Evolutionary conservation across 2,329 filamentous ascomycete genomes (phyloP).

Genomic region (Colletotrichum liaoningense): DNA sequence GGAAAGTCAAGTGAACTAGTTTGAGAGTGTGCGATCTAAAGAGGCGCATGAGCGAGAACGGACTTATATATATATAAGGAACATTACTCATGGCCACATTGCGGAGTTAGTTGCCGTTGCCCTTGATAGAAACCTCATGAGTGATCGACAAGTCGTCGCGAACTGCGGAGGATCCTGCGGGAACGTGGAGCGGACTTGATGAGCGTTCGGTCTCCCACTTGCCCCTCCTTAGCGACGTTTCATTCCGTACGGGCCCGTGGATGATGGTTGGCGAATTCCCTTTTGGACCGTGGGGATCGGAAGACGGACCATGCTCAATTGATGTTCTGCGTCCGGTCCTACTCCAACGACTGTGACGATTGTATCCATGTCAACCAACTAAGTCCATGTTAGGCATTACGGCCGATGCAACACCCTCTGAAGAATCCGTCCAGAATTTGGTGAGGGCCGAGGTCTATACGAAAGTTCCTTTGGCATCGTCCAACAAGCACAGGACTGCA

Average conservation of each 20-base stretch:
- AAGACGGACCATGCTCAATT: not conserved
- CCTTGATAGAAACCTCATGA: not conserved
- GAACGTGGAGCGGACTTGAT: not conserved
- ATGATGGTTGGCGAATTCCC: not conserved
- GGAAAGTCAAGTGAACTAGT: not conserved
- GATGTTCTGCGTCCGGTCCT: not conserved
- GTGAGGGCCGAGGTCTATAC: not conserved
- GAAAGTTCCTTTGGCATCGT: not conserved
- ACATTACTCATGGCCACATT: not conserved
- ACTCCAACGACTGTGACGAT: not conserved
- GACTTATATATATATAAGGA: not conserved
- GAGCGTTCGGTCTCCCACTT: not conserved
- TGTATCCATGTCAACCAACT: not conserved
- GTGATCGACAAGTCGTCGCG: no score
- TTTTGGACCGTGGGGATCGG: not conserved
- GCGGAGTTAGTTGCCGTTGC: not conserved
- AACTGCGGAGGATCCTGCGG: not conserved
- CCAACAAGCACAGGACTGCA: not conserved
- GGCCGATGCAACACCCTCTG: not conserved
- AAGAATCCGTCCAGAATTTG: not conserved
- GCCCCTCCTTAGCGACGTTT: not conserved
- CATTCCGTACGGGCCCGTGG: not conserved
- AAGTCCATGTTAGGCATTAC: not conserved
- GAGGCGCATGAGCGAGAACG: not conserved
- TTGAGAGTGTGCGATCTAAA: not conserved